These are phyloP conservation scores for Serendipita sp. DNA, from an alignment of 768 basidiomycete species.

Conservation along the genomic window DNA sequence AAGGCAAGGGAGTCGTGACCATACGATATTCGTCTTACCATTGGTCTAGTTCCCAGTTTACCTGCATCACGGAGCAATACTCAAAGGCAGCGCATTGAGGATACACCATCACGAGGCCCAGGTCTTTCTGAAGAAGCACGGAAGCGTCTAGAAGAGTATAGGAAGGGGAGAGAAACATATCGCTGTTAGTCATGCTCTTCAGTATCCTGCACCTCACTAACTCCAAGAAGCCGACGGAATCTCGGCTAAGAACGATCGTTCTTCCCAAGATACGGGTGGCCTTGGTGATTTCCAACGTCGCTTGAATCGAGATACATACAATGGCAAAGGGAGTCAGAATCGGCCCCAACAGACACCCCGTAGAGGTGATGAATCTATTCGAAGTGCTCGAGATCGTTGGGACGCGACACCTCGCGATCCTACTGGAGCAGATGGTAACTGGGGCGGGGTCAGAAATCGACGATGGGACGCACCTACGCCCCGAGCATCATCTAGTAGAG, in stretches of 20 bases:
- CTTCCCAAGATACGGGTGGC: conserved; percentile 50
- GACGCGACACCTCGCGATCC: conserved; percentile 45
- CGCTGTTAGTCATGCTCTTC: conserved; percentile 27
- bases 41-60: conserved; percentile 50
- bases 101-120: conserved; percentile 86
- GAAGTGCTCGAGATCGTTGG: conserved; percentile 23
- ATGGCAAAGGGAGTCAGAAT: conserved; percentile 27
- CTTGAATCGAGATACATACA: conserved; percentile 55
- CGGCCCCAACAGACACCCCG: conserved; percentile 17
- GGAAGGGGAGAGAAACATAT: conserved; percentile 51
- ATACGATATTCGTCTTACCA: neutral
- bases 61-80: conserved; percentile 43
- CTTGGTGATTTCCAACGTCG: conserved; percentile 86
- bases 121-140: conserved; percentile 68
- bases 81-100: conserved; percentile 59
- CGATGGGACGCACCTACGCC: conserved; percentile 80
- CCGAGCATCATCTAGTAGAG: conserved; percentile 41
- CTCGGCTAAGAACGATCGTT: conserved; percentile 36
- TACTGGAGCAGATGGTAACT: conserved; percentile 31
- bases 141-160: conserved; percentile 58
- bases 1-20: conserved; percentile 35
- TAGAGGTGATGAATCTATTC: conserved; percentile 12
- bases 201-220: neutral
- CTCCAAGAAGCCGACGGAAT: conserved; percentile 48
- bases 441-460: conserved; percentile 38